Evolutionary conservation across 1,284 basidiomycete species (phyloP).

Genomic region (Ustilago shanxiensis): DNA sequence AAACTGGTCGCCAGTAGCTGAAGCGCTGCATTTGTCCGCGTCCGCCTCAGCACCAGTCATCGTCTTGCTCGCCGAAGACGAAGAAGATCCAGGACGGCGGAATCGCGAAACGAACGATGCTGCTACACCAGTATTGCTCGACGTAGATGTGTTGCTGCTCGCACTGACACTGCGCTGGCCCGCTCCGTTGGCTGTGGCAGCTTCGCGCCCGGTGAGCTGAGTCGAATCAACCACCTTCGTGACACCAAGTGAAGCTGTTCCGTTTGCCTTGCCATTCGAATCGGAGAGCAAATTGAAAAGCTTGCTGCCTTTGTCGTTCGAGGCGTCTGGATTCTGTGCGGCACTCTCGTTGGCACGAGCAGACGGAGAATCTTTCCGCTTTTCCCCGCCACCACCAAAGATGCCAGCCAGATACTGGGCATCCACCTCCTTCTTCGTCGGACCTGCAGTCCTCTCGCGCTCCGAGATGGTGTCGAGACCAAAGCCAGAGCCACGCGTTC

Average conservation of each 20-base stretch:
- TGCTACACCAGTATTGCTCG: conserved; percentile 31
- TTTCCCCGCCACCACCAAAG: conserved; percentile 51
- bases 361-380: conserved; percentile 17
- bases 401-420: conserved; percentile 58
- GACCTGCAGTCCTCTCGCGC: conserved; percentile 31
- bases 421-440: conserved; percentile 48
- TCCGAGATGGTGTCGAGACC: conserved; percentile 56
- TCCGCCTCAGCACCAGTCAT: not conserved
- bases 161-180: conserved; percentile 34
- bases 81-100: conserved; percentile 48
- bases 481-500: conserved; percentile 36
- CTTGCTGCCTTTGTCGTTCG: conserved; percentile 24
- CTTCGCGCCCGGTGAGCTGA: not conserved
- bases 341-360: conserved; percentile 9
- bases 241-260: not conserved
- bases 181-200: conserved; percentile 6
- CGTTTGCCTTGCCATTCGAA: conserved; percentile 13
- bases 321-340: not conserved
- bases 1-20: not conserved
- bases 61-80: conserved; percentile 28
- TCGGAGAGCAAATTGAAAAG: conserved; percentile 24
- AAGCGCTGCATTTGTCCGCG: not conserved
- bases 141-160: conserved; percentile 20
- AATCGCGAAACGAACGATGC: conserved; percentile 48
- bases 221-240: not conserved